These are phyloP conservation scores for Aureobasidium sp. DNA, from an alignment of 2,329 filamentous ascomycete species.

Conservation along the genomic window DNA sequence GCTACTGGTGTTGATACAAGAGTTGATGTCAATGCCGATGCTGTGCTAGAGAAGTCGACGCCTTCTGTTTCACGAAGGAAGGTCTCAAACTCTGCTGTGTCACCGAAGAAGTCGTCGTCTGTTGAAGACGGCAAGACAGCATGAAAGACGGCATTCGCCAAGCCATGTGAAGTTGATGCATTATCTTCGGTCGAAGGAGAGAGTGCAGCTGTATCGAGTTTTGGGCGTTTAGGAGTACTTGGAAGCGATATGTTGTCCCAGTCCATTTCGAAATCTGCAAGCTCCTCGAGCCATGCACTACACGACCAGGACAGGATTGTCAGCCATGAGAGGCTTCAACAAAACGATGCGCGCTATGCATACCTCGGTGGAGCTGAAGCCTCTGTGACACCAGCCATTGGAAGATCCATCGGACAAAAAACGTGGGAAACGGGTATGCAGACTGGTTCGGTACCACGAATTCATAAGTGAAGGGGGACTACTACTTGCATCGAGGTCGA, in stretches of 20 bases:
- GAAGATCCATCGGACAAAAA: neutral
- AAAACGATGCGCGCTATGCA: neutral
- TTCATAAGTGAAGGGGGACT: neutral
- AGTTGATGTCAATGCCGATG: neutral
- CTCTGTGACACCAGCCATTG: neutral
- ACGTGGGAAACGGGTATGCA: neutral
- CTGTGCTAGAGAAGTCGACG: neutral
- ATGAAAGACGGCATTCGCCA: neutral
- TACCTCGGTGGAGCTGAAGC: conserved; percentile 4
- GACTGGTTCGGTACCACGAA: neutral
- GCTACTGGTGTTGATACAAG: neutral
- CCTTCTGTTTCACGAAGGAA: neutral
- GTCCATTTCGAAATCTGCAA: neutral
- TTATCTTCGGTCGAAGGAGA: conserved; percentile 2
- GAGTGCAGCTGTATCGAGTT: neutral
- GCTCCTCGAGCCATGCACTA: conserved; percentile 9
- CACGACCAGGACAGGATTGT: neutral
- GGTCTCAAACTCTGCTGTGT: neutral
- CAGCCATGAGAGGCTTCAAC: neutral
- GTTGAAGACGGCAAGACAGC: neutral
- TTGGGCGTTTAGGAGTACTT: neutral
- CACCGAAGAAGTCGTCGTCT: neutral
- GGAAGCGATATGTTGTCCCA: conserved; percentile 6
- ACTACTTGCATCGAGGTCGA: neutral
- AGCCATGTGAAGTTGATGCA: neutral